These are phyloP conservation scores for Acanthamoeba triangularis DNA, from an alignment of 208 protist species.

Conservation along the genomic window DNA sequence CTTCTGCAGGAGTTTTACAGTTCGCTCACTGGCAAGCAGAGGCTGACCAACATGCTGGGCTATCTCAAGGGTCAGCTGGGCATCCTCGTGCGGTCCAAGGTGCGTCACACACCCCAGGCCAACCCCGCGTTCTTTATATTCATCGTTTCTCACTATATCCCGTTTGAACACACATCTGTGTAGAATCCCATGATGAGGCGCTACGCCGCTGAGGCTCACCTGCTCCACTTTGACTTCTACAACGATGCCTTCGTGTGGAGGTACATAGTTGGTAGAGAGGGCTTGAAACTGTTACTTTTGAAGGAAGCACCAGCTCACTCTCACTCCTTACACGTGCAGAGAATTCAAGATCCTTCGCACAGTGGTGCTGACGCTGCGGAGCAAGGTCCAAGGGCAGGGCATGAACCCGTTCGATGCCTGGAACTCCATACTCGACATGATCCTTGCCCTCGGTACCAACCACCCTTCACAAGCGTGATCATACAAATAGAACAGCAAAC, in stretches of 20 bases:
- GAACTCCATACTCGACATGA: slow-evolving; percentile 53
- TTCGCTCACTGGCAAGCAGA: slow-evolving; percentile 23
- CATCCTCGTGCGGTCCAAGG: slow-evolving; percentile 45
- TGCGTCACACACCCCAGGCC: neutral
- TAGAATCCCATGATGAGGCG: slow-evolving; percentile 27
- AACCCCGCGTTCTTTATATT: neutral
- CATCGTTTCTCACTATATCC: neutral
- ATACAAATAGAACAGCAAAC: too few species aligned
- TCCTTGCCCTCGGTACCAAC: slow-evolving; percentile 11
- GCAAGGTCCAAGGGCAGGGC: slow-evolving; percentile 6
- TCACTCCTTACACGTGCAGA: neutral
- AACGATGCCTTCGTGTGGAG: slow-evolving; percentile 35
- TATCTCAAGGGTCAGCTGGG: slow-evolving; percentile 53
- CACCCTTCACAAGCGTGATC: neutral
- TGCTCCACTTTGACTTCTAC: slow-evolving; percentile 64
- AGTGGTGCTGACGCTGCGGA: slow-evolving; percentile 2
- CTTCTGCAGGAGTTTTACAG: slow-evolving; percentile 59
- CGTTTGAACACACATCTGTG: neutral
- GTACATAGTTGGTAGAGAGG: neutral
- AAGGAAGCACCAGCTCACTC: neutral
- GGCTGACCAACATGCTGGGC: slow-evolving; percentile 66
- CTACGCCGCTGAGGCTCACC: slow-evolving; percentile 24
- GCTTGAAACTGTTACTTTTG: neutral
- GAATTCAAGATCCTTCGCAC: slow-evolving; percentile 63
- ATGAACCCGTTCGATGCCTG: slow-evolving; percentile 65